Percentiles rank a stretch among this genome's conserved stretches.
These are phyloP conservation scores for Toxoplasma gondii DNA, from an alignment of 169 alveolate genomes.

Conservation along the genomic window DNA sequence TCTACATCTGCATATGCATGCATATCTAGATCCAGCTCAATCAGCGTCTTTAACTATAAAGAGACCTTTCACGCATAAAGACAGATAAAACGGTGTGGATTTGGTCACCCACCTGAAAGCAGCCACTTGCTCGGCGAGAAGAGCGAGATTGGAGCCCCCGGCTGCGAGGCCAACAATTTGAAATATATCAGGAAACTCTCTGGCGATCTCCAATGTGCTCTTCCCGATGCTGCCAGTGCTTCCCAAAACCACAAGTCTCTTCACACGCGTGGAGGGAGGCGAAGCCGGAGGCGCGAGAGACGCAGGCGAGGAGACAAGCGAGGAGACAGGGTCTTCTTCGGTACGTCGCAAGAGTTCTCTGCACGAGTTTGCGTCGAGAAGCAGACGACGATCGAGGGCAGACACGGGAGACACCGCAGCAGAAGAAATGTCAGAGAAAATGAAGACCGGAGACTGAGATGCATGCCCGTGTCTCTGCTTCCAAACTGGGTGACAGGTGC, in stretches of 20 bases:
- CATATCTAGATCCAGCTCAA: no score
- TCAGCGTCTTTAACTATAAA: no score
- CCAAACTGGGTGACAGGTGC: no score
- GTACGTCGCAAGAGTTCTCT: not conserved
- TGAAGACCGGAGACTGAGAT: no score
- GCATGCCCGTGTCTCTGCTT: no score
- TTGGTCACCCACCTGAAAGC: constrained; percentile 56
- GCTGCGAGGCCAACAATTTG: constrained; percentile 83
- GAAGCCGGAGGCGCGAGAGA: not conserved
- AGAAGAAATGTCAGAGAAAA: no score
- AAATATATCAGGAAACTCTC: constrained; percentile 72
- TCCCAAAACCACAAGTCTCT: constrained; percentile 66
- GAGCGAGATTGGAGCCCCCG: constrained; percentile 68
- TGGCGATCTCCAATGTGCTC: constrained; percentile 79
- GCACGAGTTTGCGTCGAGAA: not conserved
- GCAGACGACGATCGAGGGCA: no score
- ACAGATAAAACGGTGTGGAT: no score
- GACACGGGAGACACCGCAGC: no score
- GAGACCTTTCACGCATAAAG: no score
- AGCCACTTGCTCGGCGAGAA: constrained; percentile 77
- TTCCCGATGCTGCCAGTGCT: constrained; percentile 87
- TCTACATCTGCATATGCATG: no score
- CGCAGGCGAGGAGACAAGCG: not conserved
- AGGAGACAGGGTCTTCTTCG: not conserved
- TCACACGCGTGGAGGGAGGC: not conserved